Conservation (phyloP, 1,284 basidiomycete genomes). For the Ustilago esculenta region DNA sequence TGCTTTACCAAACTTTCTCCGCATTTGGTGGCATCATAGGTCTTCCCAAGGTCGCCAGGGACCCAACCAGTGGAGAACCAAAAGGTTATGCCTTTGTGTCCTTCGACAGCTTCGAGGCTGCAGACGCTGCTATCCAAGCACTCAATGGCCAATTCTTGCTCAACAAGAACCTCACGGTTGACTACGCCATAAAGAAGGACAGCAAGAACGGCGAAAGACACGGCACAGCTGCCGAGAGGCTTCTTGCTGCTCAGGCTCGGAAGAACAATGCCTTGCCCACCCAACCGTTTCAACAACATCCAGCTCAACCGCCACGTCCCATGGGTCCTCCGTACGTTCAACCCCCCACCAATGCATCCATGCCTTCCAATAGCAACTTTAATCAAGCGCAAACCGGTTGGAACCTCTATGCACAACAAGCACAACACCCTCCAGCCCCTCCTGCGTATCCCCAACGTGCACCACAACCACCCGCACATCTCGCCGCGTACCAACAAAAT, state of each 20-base stretch:
- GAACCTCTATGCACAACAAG: conserved; percentile 11
- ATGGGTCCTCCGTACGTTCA: conserved; percentile 6
- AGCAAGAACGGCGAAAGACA: conserved; percentile 96
- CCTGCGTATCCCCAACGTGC: conserved; percentile 4
- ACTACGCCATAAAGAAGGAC: conserved; percentile 99
- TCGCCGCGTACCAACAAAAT: conserved; percentile 9
- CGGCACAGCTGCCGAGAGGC: conserved; percentile 91
- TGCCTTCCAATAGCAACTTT: conserved; percentile 2
- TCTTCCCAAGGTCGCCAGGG: conserved; percentile 92
- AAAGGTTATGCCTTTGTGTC: conserved; percentile 98
- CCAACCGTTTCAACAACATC: conserved; percentile 24
- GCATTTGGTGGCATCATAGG: conserved; percentile 93
- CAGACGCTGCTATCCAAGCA: conserved; percentile 92
- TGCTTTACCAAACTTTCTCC: conserved; percentile 93
- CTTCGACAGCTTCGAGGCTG: conserved; percentile 95
- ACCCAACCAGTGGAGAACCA: conserved; percentile 82
- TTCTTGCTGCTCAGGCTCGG: conserved; percentile 91
- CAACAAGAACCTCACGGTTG: conserved; percentile 95
- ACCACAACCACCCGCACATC: conserved; percentile 13
- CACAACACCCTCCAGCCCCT: conserved; percentile 1
- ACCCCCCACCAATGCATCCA: not conserved
- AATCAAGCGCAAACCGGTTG: conserved; percentile 6
- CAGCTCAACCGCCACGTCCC: conserved; percentile 1
- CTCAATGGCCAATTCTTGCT: conserved; percentile 98
- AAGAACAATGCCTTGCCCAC: conserved; percentile 87